phyloP scores from a whole-genome alignment of 164 flowering plant species.

The Stephania yunnanensis region DNA sequence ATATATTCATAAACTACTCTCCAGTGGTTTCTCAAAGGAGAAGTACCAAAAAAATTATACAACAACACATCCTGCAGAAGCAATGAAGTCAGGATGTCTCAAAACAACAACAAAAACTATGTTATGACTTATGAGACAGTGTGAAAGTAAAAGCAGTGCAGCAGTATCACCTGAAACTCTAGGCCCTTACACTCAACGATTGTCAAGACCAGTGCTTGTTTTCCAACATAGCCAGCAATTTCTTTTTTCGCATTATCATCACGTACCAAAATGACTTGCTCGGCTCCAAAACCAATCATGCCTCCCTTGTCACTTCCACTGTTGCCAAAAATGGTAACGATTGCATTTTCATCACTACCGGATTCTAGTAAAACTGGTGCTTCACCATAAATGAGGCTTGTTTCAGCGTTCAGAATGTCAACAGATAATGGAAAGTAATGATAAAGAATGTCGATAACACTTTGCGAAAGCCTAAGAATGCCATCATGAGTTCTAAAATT shows the following conservation, averaged over 20 bases:
- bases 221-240: constrained; percentile 40
- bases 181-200: constrained; percentile 81
- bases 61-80: constrained; percentile 64
- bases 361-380: constrained; percentile 59
- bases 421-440: constrained; percentile 52
- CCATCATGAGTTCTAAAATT: constrained; percentile 81
- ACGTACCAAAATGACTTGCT: constrained; percentile 80
- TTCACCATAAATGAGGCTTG: constrained; percentile 65
- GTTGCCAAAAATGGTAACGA: constrained; percentile 55
- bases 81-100: background rate
- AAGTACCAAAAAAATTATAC: constrained; percentile 71
- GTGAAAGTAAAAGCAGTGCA: background rate
- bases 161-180: constrained; percentile 62
- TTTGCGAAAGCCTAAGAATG: constrained; percentile 60
- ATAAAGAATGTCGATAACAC: constrained; percentile 54
- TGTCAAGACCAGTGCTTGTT: constrained; percentile 72
- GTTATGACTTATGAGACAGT: background rate
- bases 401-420: constrained; percentile 57
- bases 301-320: constrained; percentile 22
- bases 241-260: constrained; percentile 49
- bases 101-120: no score
- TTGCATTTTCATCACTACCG: constrained; percentile 49
- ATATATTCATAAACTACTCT: constrained; percentile 61
- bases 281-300: constrained; percentile 66
- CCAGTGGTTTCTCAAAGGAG: constrained; percentile 66